A percentile compares a stretch with the other conserved stretches of the same genome.
Conservation (phyloP, 305 asterid species). For the Ajuga reptans region DNA sequence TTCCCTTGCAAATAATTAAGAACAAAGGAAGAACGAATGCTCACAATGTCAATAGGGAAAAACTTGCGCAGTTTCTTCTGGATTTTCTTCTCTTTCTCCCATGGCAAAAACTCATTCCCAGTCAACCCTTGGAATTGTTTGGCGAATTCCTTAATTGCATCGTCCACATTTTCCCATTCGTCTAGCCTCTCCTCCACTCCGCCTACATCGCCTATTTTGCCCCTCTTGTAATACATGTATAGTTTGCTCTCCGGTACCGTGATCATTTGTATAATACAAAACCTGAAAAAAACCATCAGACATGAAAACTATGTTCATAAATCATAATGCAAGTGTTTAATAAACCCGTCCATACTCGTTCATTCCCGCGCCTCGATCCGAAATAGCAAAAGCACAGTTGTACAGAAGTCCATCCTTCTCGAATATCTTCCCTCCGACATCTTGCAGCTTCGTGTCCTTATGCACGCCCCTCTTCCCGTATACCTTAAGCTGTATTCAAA, state of each 20-base stretch:
- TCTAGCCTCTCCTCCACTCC: constrained; percentile 50
- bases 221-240: constrained; percentile 61
- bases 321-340: background rate
- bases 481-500: constrained; percentile 50
- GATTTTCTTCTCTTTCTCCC: constrained; percentile 66
- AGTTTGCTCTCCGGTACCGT: constrained; percentile 43
- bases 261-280: constrained; percentile 56
- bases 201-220: constrained; percentile 42
- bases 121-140: constrained; percentile 49
- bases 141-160: constrained; percentile 47
- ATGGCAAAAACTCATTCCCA: constrained; percentile 51
- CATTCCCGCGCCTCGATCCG: constrained; percentile 38
- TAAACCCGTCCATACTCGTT: constrained; percentile 44
- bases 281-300: constrained; percentile 26
- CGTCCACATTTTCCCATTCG: constrained; percentile 38
- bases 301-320: background rate
- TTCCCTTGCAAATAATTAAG: background rate
- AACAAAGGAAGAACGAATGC: background rate
- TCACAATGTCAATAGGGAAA: constrained; percentile 65
- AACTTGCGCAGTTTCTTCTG: constrained; percentile 46
- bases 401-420: constrained; percentile 65
- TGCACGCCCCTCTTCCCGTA: constrained; percentile 86
- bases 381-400: constrained; percentile 59
- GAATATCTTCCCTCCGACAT: constrained; percentile 58
- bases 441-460: constrained; percentile 63